phyloP scores from a whole-genome alignment of 805 yeast genomes.

The Sungouiella blattae region DNA sequence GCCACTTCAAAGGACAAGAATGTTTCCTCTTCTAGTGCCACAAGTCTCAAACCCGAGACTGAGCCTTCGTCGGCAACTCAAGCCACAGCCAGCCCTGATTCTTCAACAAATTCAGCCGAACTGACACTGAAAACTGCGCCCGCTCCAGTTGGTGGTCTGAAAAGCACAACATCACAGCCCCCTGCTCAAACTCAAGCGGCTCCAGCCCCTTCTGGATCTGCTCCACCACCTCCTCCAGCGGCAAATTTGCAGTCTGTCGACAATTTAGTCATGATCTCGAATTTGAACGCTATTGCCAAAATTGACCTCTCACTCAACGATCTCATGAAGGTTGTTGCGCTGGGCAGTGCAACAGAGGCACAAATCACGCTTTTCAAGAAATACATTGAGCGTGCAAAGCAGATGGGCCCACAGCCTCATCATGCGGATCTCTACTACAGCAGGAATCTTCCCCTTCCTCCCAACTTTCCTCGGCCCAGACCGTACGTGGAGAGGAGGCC shows the following conservation, averaged over 20 bases:
- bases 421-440: slow-evolving; percentile 28
- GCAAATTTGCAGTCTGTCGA: slow-evolving; percentile 54
- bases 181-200: slow-evolving; percentile 4
- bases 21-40: not conserved
- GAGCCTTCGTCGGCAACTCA: not conserved
- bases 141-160: too few relatives aligned
- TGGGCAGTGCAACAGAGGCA: slow-evolving; percentile 67
- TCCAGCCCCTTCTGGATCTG: slow-evolving; percentile 24
- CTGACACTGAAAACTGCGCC: not conserved
- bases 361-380: slow-evolving; percentile 78
- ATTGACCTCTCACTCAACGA: slow-evolving; percentile 62
- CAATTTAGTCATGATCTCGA: slow-evolving; percentile 78
- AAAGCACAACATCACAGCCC: too few relatives aligned
- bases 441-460: slow-evolving; percentile 16
- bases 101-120: too few relatives aligned
- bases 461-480: slow-evolving; percentile 13
- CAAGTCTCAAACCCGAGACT: not conserved
- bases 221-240: slow-evolving; percentile 13
- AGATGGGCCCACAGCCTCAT: slow-evolving; percentile 59
- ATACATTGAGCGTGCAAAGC: slow-evolving; percentile 73
- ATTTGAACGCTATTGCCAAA: slow-evolving; percentile 78
- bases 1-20: not conserved
- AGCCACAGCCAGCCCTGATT: not conserved
- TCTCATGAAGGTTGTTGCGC: slow-evolving; percentile 83
- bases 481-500: slow-evolving; percentile 14